Conservation (phyloP, 2,329 filamentous ascomycete genomes). For the Pseudonectria foliicola region DNA sequence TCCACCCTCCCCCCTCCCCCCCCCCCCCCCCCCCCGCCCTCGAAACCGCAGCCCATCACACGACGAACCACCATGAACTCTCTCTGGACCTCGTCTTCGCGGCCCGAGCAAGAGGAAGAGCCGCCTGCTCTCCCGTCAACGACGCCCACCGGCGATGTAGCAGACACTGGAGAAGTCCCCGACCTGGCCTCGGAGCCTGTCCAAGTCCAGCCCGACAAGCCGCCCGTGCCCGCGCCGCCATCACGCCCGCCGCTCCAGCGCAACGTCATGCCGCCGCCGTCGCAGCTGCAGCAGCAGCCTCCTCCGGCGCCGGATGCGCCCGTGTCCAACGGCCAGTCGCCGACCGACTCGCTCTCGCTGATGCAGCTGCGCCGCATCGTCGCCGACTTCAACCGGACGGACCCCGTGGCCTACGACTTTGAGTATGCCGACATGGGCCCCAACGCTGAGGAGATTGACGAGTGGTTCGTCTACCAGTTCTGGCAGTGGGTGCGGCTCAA, state of each 20-base stretch:
- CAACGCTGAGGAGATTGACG: slow-evolving; percentile 84
- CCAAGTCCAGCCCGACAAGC: slow-evolving; percentile 29
- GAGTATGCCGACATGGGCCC: slow-evolving; percentile 65
- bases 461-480: slow-evolving; percentile 93
- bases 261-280: no score
- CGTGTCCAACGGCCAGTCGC: slow-evolving; percentile 26
- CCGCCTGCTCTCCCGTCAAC: slow-evolving; percentile 15
- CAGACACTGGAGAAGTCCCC: slow-evolving; percentile 33
- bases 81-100: slow-evolving; percentile 30
- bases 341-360: slow-evolving; percentile 65
- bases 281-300: slow-evolving; percentile 14
- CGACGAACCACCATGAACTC: slow-evolving; percentile 35
- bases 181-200: slow-evolving; percentile 28
- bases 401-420: slow-evolving; percentile 78
- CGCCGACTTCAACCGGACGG: slow-evolving; percentile 62
- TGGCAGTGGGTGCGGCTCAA: slow-evolving; percentile 77
- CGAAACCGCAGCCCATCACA: not conserved
- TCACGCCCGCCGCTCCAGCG: slow-evolving; percentile 22
- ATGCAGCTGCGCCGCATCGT: slow-evolving; percentile 67
- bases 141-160: slow-evolving; percentile 30
- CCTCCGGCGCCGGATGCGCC: slow-evolving; percentile 15
- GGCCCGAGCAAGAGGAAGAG: slow-evolving; percentile 24
- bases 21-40: no score
- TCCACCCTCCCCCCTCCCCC: no score
- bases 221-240: slow-evolving; percentile 26